Evolutionary conservation across 2,329 filamentous ascomycete species (phyloP), one percentile per base, ranked within the genome.

Genomic region (Apiospora sp.): DNA sequence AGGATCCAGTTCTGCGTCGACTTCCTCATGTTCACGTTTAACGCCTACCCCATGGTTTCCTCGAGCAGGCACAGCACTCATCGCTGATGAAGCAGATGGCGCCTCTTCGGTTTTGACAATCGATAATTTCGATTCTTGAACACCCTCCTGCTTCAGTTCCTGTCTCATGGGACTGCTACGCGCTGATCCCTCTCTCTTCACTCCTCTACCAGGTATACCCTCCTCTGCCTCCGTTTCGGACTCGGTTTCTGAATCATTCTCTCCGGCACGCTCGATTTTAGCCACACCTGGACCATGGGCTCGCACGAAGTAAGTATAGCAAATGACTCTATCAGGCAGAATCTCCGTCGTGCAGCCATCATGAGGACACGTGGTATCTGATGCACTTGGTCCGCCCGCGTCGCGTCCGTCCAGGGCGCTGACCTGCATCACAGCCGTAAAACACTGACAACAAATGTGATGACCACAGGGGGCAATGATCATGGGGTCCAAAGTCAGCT

Each of bases 401-500:
- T 44, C 46, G 4, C 73, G 61, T n/a, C 61, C 41, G 24, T 72
- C 71, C 1, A 73, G 48, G 22, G 75, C 71, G 61, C 34, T 71
- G 10, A 71, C 37, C 37, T 75, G 70, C 67, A 77, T 75, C 71
- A 76, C 73, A 5, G 71, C 75, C 2, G 77, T 77, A 69, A 80
- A 80, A 58, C 80, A 81, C 41, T 71, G 71, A 0, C 73, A 72
- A 27, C 80, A 82, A 8, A 81, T 51, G 27, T 75, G 67, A 67
- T 81, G 80, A 5, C 80, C 80, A n/a, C 79, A 82, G 1, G 80
- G 77, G 68, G 75, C 75, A 27, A 81, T 74, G 54, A 81, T 76
- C 27, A 81, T 51, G 0, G 80, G 79, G 8, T 71, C 75, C 27
- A 76, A 46, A 0, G 75, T 78, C 0, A 24, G 64, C 22, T 74